A percentile compares a stretch with the other conserved stretches of the same genome.
These are phyloP conservation scores for Ophiostoma himal-ulmi DNA, from an alignment of 2,329 filamentous ascomycete genomes.

Conservation along the genomic window DNA sequence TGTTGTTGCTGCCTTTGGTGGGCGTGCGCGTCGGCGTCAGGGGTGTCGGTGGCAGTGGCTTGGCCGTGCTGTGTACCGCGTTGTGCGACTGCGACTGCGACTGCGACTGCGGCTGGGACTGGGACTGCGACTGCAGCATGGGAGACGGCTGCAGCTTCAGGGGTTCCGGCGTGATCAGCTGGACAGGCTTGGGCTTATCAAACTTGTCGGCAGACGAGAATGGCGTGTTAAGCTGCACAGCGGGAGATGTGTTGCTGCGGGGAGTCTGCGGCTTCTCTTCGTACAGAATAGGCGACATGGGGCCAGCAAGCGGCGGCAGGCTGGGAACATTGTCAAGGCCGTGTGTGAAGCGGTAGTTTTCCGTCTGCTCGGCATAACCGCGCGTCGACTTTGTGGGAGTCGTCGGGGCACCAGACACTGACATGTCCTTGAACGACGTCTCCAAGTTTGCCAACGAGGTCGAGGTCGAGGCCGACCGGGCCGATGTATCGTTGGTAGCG, in stretches of 20 bases:
- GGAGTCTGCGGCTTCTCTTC: slow-evolving; percentile 14
- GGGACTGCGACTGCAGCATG: not conserved
- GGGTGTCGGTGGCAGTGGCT: not conserved
- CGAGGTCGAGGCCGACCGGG: slow-evolving; percentile 19
- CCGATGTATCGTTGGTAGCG: slow-evolving; percentile 44
- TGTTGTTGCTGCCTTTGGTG: not conserved
- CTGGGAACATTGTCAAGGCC: not conserved
- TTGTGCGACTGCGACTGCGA: not conserved
- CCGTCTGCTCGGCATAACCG: not conserved
- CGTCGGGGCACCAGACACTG: not conserved
- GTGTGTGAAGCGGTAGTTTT: not conserved
- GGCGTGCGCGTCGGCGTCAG: slow-evolving; percentile 20
- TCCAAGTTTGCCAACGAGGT: slow-evolving; percentile 24
- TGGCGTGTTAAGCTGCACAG: slow-evolving; percentile 1
- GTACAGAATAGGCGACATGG: not conserved
- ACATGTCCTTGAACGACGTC: not conserved
- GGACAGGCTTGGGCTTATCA: not conserved
- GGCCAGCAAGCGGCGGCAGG: not conserved
- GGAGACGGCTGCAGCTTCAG: slow-evolving; percentile 10
- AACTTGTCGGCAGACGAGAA: not conserved
- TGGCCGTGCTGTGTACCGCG: not conserved
- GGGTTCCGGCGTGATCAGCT: not conserved
- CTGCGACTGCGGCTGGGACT: not conserved
- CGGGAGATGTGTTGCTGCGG: not conserved
- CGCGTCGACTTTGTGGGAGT: not conserved